Evolutionary conservation across 352 stramenopile species (phyloP).

Genomic region (Plasmopara viticola): DNA sequence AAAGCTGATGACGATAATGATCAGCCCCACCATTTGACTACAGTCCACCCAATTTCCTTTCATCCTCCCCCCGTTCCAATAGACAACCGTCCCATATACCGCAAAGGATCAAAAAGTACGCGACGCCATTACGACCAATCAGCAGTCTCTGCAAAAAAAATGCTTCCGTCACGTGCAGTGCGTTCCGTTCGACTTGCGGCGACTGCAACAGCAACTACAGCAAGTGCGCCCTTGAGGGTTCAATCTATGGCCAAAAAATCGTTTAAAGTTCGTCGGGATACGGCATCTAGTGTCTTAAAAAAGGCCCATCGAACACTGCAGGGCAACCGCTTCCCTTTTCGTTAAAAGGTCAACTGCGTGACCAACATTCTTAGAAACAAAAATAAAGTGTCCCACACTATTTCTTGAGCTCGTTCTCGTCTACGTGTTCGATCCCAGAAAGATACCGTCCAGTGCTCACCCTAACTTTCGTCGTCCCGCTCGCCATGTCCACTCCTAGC

Average conservation of each 20-base stretch:
- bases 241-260: slow-evolving; percentile 10
- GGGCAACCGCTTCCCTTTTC: slow-evolving; percentile 31
- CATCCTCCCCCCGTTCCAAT: slow-evolving; percentile 7
- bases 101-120: slow-evolving; percentile 10
- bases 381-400: slow-evolving; percentile 1
- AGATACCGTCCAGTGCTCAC: slow-evolving; percentile 14
- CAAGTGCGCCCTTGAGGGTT: slow-evolving; percentile 2
- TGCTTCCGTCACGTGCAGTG: slow-evolving; percentile 6
- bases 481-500: slow-evolving; percentile 28
- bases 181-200: slow-evolving; percentile 7
- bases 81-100: slow-evolving; percentile 11
- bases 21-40: slow-evolving; percentile 12
- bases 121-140: not conserved
- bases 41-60: slow-evolving; percentile 6
- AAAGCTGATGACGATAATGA: not conserved
- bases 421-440: slow-evolving; percentile 15
- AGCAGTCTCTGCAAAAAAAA: slow-evolving; percentile 8
- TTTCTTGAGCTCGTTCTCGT: not conserved
- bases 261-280: slow-evolving; percentile 48
- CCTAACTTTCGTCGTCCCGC: slow-evolving; percentile 3
- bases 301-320: slow-evolving; percentile 27
- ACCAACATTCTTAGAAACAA: slow-evolving; percentile 11
- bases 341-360: slow-evolving; percentile 18
- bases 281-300: slow-evolving; percentile 46
- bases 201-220: slow-evolving; percentile 7